Base-by-base conservation (phyloP, 2,329 filamentous ascomycete species). In the Raffaelea ambrosiae region DNA sequence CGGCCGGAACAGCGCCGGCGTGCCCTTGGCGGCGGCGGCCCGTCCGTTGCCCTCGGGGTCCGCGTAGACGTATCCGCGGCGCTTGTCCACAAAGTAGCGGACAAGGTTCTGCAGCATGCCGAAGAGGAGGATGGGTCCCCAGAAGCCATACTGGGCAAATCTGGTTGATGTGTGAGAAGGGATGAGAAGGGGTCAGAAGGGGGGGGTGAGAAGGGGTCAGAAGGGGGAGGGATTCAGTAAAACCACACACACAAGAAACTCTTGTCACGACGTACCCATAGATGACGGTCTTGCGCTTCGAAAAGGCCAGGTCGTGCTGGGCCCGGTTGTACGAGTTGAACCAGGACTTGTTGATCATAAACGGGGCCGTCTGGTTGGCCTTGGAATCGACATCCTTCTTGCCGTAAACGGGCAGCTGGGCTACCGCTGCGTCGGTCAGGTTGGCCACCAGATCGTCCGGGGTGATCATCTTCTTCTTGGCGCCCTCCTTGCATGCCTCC, bases 381-480 rank as follows among this genome's bases (percentile, higher is more conserved):
- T n/a, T 39, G 7, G 42, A n/a, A 1, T 18, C 14, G 3, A 51
- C 2, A 3, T 51, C 47, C 1, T n/a, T 10, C 3, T 20, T 10
- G 4, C 16, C 14, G 43, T 49, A 36, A 3, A 53, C 39, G 3
- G 45, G 51, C 29, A 54, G 43, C 10, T 38, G 18, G 4, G 49
- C 43, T 23, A 54, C 47, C 23, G 49, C 53, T 18, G 50, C 48
- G 4, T 36, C 4, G 13, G 54, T 56, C 11, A 56, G 47, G 47
- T 56, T 54, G 18, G 49, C 45, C 0, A 49, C 44, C 11, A 50
- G 35, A 7, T 38, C 18, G 7, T 38, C 8, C 14, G 35, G 35
- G 7, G 35, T 38, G 14, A 38, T 5, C 35, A 38, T 38, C 35
- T 5, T 5, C 35, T 38, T 38, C 35, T 38, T 38, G 8, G 14